Percentiles rank a stretch among this genome's conserved stretches.
phyloP scores from a whole-genome alignment of 805 yeast genomes.

The Ogataea neopini region DNA sequence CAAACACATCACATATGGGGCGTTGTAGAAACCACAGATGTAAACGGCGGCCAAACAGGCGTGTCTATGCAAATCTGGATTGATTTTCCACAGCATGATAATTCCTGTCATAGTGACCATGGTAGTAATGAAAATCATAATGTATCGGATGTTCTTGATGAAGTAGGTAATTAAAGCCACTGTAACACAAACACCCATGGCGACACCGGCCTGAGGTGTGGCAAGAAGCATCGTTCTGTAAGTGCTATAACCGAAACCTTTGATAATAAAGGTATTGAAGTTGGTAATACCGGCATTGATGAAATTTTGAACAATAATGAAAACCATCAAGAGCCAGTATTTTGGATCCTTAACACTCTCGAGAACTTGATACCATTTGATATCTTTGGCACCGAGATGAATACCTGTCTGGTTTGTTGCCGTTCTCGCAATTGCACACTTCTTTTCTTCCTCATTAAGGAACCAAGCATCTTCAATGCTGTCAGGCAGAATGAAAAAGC shows the following conservation, averaged over 20 bases:
- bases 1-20: conserved; percentile 23
- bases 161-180: conserved; percentile 24
- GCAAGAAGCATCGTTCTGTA: conserved; percentile 38
- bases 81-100: conserved; percentile 28
- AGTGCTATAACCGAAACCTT: conserved; percentile 36
- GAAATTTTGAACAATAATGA: conserved; percentile 42
- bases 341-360: conserved; percentile 39
- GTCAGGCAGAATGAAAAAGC: conserved; percentile 35
- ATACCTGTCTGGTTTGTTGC: conserved; percentile 40
- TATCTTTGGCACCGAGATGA: conserved; percentile 38
- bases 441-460: conserved; percentile 39
- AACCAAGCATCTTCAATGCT: conserved; percentile 37
- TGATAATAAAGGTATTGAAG: conserved; percentile 47
- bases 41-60: conserved; percentile 28
- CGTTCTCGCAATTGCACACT: conserved; percentile 33
- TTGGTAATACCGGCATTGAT: conserved; percentile 61
- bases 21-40: conserved; percentile 25
- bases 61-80: conserved; percentile 19
- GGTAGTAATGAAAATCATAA: conserved; percentile 28
- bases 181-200: conserved; percentile 35
- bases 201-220: conserved; percentile 38
- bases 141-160: conserved; percentile 26
- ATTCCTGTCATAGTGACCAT: conserved; percentile 34
- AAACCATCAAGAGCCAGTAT: conserved; percentile 33
- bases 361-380: conserved; percentile 31